Base-by-base conservation (phyloP, 768 basidiomycete species). In the Auricularia auricula-judae region DNA sequence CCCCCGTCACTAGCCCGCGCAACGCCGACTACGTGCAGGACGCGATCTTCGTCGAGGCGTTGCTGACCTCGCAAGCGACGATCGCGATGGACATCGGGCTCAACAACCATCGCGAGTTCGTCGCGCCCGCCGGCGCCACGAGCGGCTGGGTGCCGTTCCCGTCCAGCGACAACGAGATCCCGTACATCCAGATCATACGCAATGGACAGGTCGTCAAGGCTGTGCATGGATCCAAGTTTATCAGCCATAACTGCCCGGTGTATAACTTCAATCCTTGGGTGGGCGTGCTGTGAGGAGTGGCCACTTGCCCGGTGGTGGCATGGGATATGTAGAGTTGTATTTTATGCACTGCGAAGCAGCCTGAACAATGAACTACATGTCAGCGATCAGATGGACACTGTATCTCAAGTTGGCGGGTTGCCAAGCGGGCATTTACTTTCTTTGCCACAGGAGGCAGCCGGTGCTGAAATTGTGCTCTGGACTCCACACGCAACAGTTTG, bases 251-350 rank as follows among this genome's bases (percentile, higher is more conserved):
- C 21, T 71, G 72, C 64, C 64, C 64, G 4, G 72, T 70, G 66
- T 72, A 72, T 44, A 71, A 72, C 58, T 72, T 72, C 65, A 72
- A 72, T 60, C 72, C 72, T 10, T 70, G 65, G 29, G 71, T 72
- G 18, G 71, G 69, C 47, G 16, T 51, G 11, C 47, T 51, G 10
- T 51, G 21, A 51, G 39, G 7, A 14, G 39, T 42, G 29, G 29
- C 29, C 29, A 29, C 29, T 29, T 29, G 29, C 29, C 29, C 29
- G 29, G 29, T 29, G 29, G 29, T 29, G 29, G 29, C 29, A 29
- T 29, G 29, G 29, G 29, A 29, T 29, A 29, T 29, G 29, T 29
- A 29, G 29, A 29, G 29, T 29, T 29, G 29, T 29, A 29, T 29
- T 29, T 29, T 29, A 29, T 29, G 29, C 29, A 29, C 29, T 29